These are phyloP conservation scores for Mortierella sp. DNA, from an alignment of 371 early-diverging fungal species.

Conservation along the genomic window DNA sequence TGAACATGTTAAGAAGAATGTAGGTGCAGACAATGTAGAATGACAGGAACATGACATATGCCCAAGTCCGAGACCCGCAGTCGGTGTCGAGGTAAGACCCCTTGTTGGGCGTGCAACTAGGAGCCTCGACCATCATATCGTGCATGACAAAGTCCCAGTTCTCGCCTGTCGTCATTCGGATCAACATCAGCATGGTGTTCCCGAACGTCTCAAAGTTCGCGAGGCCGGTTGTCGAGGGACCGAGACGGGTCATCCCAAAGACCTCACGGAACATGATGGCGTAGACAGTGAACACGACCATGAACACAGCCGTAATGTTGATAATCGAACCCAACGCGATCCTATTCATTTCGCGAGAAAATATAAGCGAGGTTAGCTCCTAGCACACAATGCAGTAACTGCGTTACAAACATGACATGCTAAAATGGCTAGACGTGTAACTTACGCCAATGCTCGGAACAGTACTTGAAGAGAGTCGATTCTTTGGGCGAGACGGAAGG, in stretches of 20 bases:
- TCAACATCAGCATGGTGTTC: slow-evolving; percentile 61
- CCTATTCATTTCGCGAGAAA: slow-evolving; percentile 29
- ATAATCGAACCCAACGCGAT: slow-evolving; percentile 63
- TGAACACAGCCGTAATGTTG: slow-evolving; percentile 63
- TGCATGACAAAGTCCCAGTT: slow-evolving; percentile 74
- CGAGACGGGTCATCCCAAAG: slow-evolving; percentile 64
- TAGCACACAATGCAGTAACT: neutral
- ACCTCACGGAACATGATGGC: slow-evolving; percentile 65
- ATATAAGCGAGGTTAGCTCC: neutral
- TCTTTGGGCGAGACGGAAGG: slow-evolving; percentile 66
- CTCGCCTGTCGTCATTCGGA: slow-evolving; percentile 70
- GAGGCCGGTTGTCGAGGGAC: slow-evolving; percentile 62
- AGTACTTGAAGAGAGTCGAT: slow-evolving; percentile 64
- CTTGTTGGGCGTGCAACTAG: slow-evolving; percentile 59
- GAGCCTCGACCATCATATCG: slow-evolving; percentile 61
- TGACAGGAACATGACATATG: slow-evolving; percentile 60
- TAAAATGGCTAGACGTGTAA: neutral
- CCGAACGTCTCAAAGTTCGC: slow-evolving; percentile 64
- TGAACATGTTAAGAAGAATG: slow-evolving; percentile 68
- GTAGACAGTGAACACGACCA: slow-evolving; percentile 62
- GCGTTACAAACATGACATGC: no score
- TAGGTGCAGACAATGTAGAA: slow-evolving; percentile 70
- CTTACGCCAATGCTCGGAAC: slow-evolving; percentile 63
- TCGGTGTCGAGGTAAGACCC: slow-evolving; percentile 65
- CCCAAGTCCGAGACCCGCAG: slow-evolving; percentile 63